Base-by-base conservation (phyloP, 1,284 basidiomycete genomes). In the Fomitiporia mediterranea region DNA sequence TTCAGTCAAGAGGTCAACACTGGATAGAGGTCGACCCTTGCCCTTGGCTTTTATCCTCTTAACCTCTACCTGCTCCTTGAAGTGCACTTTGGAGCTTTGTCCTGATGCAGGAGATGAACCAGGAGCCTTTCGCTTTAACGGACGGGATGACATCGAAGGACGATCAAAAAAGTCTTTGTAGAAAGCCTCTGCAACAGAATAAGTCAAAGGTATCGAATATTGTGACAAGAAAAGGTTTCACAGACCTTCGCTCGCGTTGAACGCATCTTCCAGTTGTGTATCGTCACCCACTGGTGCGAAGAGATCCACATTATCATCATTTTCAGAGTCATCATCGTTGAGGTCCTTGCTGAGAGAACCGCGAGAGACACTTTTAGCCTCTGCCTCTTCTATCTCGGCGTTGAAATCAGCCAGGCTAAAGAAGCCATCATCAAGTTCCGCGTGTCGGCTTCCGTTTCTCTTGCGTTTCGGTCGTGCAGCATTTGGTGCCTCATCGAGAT, bases 401-500 rank as follows among this genome's bases (percentile, higher is more conserved):
- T 98, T 97, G 75, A 99, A 98, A 21, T 84, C 79, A 54, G 85
- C 84, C 55, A 98, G 82, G 55, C 90, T 83, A 72, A 99, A 99
- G 75, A 99, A 98, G 25, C 80, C 84, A 68, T 98, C 96, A 70
- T 98, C 89, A n/a, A 98, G 80, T 47, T 80, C 81, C 4, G 84
- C 77, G 61, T 83, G 78, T 17, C 68, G 65, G 17, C 55, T 69
- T 69, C 21, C 60, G 48, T 58, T 65, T 63, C 8, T 53, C 55
- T 27, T 38, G 30, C 43, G 56, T 27, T 28, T 3, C 6, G 9
- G 32, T 3, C 47, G 37, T 2, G 44, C 28, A 17, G 21, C 27
- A n/a, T 28, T 38, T n/a, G 37, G 63, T 46, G 56, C 51, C 35
- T 56, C 56, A 51, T 60, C 59, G 34, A 60, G 52, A 23, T 62